These are phyloP conservation scores for Cyberlindnera lachancei DNA, from an alignment of 805 yeast genomes.

Conservation along the genomic window DNA sequence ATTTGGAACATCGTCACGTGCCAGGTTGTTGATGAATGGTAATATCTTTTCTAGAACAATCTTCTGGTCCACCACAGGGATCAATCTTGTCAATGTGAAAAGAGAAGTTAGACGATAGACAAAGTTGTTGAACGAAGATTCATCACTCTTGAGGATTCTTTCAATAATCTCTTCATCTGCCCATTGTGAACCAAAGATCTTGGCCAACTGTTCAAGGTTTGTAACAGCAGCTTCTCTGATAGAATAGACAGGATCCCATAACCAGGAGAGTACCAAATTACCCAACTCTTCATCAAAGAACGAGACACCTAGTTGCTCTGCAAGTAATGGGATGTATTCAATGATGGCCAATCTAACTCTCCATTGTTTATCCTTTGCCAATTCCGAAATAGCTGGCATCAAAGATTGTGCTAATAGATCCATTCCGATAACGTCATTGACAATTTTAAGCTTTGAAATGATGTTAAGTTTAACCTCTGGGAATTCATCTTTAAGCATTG, in stretches of 20 bases:
- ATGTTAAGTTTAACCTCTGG: constrained; percentile 95
- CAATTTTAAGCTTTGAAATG: constrained; percentile 84
- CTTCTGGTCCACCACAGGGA: constrained; percentile 56
- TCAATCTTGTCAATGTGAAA: constrained; percentile 76
- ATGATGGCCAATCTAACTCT: constrained; percentile 95
- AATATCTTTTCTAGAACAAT: constrained; percentile 58
- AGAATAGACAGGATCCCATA: constrained; percentile 96
- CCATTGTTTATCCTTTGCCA: constrained; percentile 97
- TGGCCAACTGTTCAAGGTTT: constrained; percentile 71
- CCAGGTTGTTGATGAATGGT: constrained; percentile 70
- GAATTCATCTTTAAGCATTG: constrained; percentile 93
- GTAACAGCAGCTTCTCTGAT: constrained; percentile 93
- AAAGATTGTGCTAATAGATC: constrained; percentile 78
- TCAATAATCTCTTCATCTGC: constrained; percentile 77
- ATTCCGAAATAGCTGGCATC: constrained; percentile 90
- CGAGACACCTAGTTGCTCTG: constrained; percentile 87
- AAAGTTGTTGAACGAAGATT: constrained; percentile 49
- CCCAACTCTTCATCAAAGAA: constrained; percentile 91
- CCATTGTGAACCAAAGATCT: constrained; percentile 91
- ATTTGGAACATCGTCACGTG: constrained; percentile 84
- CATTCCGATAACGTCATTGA: constrained; percentile 91
- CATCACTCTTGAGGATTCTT: constrained; percentile 50
- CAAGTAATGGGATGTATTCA: constrained; percentile 90
- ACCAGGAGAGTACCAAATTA: constrained; percentile 90
- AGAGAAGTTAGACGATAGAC: constrained; percentile 88